phyloP scores from a whole-genome alignment of 805 yeast species.

The Metschnikowia shivogae region DNA sequence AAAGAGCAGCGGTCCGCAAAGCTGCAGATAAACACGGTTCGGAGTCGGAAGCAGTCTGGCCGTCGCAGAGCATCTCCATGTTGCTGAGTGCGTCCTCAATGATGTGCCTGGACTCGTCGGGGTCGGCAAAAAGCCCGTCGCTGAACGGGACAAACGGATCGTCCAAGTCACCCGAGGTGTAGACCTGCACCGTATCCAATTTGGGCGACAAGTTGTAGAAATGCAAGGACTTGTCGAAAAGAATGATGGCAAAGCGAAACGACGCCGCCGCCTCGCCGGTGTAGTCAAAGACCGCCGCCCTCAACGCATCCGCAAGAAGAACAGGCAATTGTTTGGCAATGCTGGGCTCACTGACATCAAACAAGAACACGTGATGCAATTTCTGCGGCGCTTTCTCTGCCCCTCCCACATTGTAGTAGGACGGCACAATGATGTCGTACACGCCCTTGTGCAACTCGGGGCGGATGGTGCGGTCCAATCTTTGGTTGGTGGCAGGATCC shows the following conservation, averaged over 20 bases:
- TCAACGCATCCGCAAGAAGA: constrained; percentile 66
- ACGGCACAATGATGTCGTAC: constrained; percentile 79
- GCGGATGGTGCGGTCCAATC: constrained; percentile 58
- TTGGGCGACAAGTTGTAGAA: constrained; percentile 64
- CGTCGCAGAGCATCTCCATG: constrained; percentile 45
- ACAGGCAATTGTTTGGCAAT: constrained; percentile 56
- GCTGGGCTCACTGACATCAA: constrained; percentile 64
- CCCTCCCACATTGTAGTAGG: constrained; percentile 57
- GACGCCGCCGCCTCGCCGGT: constrained; percentile 7
- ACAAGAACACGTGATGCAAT: constrained; percentile 65
- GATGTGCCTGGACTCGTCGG: constrained; percentile 56
- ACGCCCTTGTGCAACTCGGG: constrained; percentile 83
- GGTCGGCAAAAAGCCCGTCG: constrained; percentile 76
- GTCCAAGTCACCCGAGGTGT: constrained; percentile 63
- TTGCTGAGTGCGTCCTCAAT: constrained; percentile 66
- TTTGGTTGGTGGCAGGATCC: constrained; percentile 51
- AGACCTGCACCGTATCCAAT: constrained; percentile 53
- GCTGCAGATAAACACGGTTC: constrained; percentile 83
- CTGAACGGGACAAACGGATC: constrained; percentile 81
- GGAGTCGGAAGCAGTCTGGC: constrained; percentile 37
- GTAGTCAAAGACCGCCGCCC: constrained; percentile 46
- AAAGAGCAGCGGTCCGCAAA: constrained; percentile 58
- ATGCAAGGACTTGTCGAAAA: constrained; percentile 68
- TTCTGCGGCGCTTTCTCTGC: constrained; percentile 31
- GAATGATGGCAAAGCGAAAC: constrained; percentile 55